Evolutionary conservation across 148 eudicot genomes (phyloP), one percentile per base, ranked within the genome.

Genomic region (Rhododendron kiyosumense): DNA sequence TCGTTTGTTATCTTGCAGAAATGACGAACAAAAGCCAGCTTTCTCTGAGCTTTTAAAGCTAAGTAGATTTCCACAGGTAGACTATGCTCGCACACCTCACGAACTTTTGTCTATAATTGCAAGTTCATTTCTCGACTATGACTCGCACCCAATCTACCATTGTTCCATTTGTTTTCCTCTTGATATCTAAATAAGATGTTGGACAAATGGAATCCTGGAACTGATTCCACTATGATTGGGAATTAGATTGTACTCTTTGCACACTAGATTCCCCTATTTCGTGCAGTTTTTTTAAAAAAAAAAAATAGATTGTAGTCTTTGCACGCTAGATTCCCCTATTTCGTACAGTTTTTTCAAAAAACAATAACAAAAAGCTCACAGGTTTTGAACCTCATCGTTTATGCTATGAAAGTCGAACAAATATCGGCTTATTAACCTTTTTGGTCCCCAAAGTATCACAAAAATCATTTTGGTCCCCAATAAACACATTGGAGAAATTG

Each of bases 31-130:
- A 88, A 86, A 61, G 63, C 59, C 69, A 79, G 84, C 87, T 63
- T 92, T 96, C 88, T 89, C 91, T 51, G 90, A 93, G 84, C 95
- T 96, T 83, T 51, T 96, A 82, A 88, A 92, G 89, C 88, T 96
- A 63, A 92, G 98, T 61, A 93, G 86, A 87, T 96, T 95, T 82
- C 97, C 96, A 32, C 98, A 96, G 95, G 99, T 94, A 81, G 81
- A 54, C 71, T 81, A 46, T 59, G 74, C 61, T 54, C 3, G 59
- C 38, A 69, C 32, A 30, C n/a, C 48, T 74, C 63, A 41, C 2
- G 0, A 17, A 67, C 74, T 67, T 63, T 63, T 67, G 15, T 67
- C 49, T 76, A 36, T 76, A 20, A 20, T 36, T 0, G 28, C 6
- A 41, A 48, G 7, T 49, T 49, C 9, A 49, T 28, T 73, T 73